Base-by-base conservation (phyloP, 306 rosid genomes). In the Lathyrus oleraceus region DNA sequence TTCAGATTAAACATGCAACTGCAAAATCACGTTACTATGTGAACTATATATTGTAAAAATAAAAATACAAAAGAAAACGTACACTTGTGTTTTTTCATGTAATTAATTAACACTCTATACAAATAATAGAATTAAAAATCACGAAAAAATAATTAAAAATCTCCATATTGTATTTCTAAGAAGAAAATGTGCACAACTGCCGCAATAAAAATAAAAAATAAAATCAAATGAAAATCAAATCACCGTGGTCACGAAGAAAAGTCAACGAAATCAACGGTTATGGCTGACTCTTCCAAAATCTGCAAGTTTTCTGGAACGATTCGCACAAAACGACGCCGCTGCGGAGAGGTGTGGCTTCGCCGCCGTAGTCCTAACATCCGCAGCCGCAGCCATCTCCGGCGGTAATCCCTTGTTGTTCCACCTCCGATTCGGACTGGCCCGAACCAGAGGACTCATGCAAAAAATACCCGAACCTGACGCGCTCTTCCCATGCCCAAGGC, bases 391-490 rank as follows among this genome's bases (percentile, higher is more conserved):
- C 42, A 56, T 21, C 4, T 88, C 97, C 71, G 91, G 82, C 6
- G 89, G 86, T 0, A 78, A 7, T 7, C 81, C 81, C 30, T 91
- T 95, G 51, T 81, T 85, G 47, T 74, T 87, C 96, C 91, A 87
- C 56, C 80, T 75, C 69, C 89, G 79, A 81, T 81, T 85, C 17
- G 98, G 98, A 73, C 88, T 88, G 7, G 96, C 92, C 66, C 97
- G 80, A 38, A 91, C 93, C 63, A 95, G 58, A 4, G 99, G 99
- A 71, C 96, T 95, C 67, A 95, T 58, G 61, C 99, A 95, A 74
- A 95, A 87, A 57, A 91, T 75, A 4, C 95, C 95, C 9, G 97
- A 81, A 4, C 80, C 80, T 0, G 96, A 78, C 19, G 78, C 71
- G 60, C 74, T 89, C 58, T 79, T 86, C 38, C 47, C 70, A 3